A percentile compares a stretch with the other conserved stretches of the same genome.
Evolutionary conservation across 371 early-diverging fungal species (phyloP).

Genomic region (Apophysomyces sp.): DNA sequence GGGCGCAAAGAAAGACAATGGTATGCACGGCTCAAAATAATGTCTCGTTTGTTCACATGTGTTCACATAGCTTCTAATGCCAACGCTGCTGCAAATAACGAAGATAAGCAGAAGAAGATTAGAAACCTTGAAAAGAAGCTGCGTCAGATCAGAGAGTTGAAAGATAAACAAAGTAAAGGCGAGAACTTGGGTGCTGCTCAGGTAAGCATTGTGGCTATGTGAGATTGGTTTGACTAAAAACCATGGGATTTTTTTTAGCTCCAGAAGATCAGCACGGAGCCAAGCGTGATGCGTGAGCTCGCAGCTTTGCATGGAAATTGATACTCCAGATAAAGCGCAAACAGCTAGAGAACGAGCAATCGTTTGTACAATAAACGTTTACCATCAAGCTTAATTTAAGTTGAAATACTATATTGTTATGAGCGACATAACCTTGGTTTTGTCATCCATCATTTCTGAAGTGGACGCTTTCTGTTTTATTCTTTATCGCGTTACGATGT

Average conservation of each 20-base stretch:
- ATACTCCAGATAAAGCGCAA: background rate
- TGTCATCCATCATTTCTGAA: too few relatives aligned
- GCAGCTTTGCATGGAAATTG: constrained; percentile 12
- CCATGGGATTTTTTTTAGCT: constrained; percentile 8
- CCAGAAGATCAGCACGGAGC: constrained; percentile 40
- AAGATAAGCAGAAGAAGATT: constrained; percentile 81
- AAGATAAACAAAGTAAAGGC: constrained; percentile 74
- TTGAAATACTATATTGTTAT: too few relatives aligned
- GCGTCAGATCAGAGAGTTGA: constrained; percentile 84
- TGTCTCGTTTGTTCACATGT: background rate
- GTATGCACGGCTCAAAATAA: background rate
- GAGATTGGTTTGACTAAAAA: background rate
- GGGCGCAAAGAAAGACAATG: constrained; percentile 21
- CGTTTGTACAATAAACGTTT: background rate
- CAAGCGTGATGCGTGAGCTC: constrained; percentile 41
- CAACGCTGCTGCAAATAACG: constrained; percentile 17
- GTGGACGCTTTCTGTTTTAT: too few relatives aligned
- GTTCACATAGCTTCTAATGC: constrained; percentile 2
- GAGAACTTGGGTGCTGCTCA: constrained; percentile 85
- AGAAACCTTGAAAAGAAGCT: constrained; percentile 87
- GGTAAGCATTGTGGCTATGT: constrained; percentile 30
- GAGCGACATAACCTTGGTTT: too few relatives aligned
- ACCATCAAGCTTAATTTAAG: background rate
- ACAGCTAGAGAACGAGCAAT: background rate
- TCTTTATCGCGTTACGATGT: too few relatives aligned